Evolutionary conservation across 208 protist genomes (phyloP).

Genomic region (Acanthamoeba healyi): DNA sequence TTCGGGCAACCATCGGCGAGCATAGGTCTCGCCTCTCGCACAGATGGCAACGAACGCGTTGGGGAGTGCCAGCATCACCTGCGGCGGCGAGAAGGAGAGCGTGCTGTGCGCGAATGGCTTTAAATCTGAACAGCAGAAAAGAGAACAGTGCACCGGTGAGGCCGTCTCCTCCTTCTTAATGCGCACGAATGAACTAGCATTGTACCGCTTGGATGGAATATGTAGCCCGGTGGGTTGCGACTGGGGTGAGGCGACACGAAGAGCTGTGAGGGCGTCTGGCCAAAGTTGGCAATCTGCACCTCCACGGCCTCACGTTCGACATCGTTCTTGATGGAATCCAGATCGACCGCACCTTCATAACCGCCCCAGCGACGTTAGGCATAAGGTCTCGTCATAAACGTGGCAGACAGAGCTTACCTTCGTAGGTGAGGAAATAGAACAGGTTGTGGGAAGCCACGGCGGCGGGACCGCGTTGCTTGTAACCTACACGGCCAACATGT

Average conservation of each 20-base stretch:
- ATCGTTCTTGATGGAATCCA: slow-evolving; percentile 90
- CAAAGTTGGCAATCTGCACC: slow-evolving; percentile 97
- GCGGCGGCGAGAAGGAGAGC: slow-evolving; percentile 20
- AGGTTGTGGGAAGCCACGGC: slow-evolving; percentile 96
- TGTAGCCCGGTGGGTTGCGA: slow-evolving; percentile 18
- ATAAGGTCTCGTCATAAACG: background rate
- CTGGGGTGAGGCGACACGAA: slow-evolving; percentile 84
- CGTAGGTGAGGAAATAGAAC: slow-evolving; percentile 96
- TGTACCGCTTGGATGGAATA: slow-evolving; percentile 47
- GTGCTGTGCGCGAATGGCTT: slow-evolving; percentile 38
- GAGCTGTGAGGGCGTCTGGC: slow-evolving; percentile 91
- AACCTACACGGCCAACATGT: slow-evolving; percentile 94
- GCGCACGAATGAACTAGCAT: too few relatives aligned
- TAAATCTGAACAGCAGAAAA: background rate
- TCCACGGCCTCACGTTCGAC: slow-evolving; percentile 90
- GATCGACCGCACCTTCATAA: slow-evolving; percentile 88
- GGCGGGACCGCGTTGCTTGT: slow-evolving; percentile 93
- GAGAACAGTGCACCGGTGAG: too few relatives aligned
- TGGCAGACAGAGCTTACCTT: slow-evolving; percentile 76
- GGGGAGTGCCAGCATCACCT: slow-evolving; percentile 9
- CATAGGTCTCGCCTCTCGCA: slow-evolving; percentile 42
- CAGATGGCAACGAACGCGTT: slow-evolving; percentile 38
- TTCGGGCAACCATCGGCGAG: slow-evolving; percentile 32
- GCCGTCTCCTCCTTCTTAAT: too few relatives aligned
- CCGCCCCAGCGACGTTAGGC: too few relatives aligned